These are phyloP conservation scores for Alternaria infectoria DNA, from an alignment of 2,329 filamentous ascomycete species.

Conservation along the genomic window DNA sequence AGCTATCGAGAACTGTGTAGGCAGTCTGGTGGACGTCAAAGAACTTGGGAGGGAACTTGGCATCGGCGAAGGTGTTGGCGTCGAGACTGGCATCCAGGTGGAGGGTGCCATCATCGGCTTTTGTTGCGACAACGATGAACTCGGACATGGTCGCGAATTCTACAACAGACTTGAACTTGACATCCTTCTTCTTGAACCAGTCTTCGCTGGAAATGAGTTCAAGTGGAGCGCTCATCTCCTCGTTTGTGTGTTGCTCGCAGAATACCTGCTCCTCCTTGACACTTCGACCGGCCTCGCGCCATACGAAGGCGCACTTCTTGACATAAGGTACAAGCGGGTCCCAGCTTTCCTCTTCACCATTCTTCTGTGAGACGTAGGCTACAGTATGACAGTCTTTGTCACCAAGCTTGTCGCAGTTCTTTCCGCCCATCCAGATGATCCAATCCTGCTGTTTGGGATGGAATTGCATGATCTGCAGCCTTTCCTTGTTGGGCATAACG, in stretches of 20 bases:
- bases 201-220: slow-evolving; percentile 79
- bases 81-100: slow-evolving; percentile 85
- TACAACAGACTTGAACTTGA: slow-evolving; percentile 73
- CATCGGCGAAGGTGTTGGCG: slow-evolving; percentile 79
- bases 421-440: slow-evolving; percentile 84
- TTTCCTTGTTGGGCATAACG: slow-evolving; percentile 60
- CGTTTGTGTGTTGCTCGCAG: slow-evolving; percentile 68
- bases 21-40: slow-evolving; percentile 76
- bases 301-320: slow-evolving; percentile 85
- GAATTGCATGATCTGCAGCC: slow-evolving; percentile 70
- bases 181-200: slow-evolving; percentile 72
- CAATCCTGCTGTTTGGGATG: slow-evolving; percentile 82
- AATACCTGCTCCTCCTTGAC: slow-evolving; percentile 69
- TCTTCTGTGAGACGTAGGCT: slow-evolving; percentile 79
- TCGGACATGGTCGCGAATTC: slow-evolving; percentile 95
- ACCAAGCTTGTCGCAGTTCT: slow-evolving; percentile 67
- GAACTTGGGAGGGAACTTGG: slow-evolving; percentile 86
- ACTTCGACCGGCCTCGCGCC: slow-evolving; percentile 60
- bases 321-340: slow-evolving; percentile 75
- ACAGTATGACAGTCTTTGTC: slow-evolving; percentile 69
- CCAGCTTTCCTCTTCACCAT: slow-evolving; percentile 72
- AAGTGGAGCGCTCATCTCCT: slow-evolving; percentile 67
- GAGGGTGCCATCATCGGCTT: slow-evolving; percentile 69
- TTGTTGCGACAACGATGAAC: slow-evolving; percentile 87
- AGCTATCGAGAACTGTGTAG: slow-evolving; percentile 94